Evolutionary conservation across 2,329 filamentous ascomycete species (phyloP), one percentile per base, ranked within the genome.

Genomic region (Epichloe festucae): DNA sequence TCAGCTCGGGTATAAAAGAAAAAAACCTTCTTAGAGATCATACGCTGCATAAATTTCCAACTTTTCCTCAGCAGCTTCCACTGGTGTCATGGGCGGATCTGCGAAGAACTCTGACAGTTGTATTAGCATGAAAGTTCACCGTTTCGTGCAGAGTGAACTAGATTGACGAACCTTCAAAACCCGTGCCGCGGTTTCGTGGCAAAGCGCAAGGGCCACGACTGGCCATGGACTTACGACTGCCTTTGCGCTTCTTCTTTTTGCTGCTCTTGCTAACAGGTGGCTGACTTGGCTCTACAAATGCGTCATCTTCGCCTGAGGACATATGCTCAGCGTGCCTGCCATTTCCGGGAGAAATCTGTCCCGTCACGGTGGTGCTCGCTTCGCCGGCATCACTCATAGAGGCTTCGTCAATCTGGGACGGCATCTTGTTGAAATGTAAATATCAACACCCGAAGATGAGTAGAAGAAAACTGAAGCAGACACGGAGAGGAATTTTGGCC

Each of bases 1-100:
- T 50, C 38, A 50, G 48, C 48, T 2, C 23, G 19, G 23, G 8
- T 0, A 27, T 4, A 21, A 21, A 21, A 38, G 0, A 36, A 8
- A 31, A n/a, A n/a, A 11, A 21, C n/a, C 3, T 21, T 31, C 10
- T 15, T 38, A 14, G 41, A 46, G 65, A 4, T 69, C 81, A 64
- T 71, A 86, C 73, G 70, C 64, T 56, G 79, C 65, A 62, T 95
- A 98, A 23, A 93, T 70, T 12, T 77, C 72, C 19, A 75, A 61
- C 41, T 61, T 70, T 61, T 95, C 87, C 48, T 84, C 75, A 3
- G 75, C 68, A 47, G 79, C 75, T 61, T 95, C 82, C 0, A 73
- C 74, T 0, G 84, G 81, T 0, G 85, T 90, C 54, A 94, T 69
- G 0, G 89, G 89, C 1, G 83, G 76, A 65, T 97, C 91, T 12